These are phyloP conservation scores for Aspergillus fumigatiaffinis DNA, from an alignment of 2,329 filamentous ascomycete species.

Conservation along the genomic window DNA sequence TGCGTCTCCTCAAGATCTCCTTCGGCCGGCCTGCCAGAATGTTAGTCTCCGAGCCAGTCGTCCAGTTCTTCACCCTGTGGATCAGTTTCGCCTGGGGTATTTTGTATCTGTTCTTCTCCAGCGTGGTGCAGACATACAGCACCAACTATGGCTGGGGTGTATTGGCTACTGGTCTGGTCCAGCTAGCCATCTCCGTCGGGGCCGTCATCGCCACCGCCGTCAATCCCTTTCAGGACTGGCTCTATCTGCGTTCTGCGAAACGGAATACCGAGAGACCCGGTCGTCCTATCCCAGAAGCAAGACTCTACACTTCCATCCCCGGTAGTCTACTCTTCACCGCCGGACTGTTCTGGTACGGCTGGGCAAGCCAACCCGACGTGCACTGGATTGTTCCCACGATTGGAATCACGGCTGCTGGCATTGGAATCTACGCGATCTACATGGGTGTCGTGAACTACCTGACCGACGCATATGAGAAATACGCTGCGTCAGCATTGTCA, in stretches of 20 bases:
- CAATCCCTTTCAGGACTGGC: slow-evolving; percentile 37
- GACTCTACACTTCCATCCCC: slow-evolving; percentile 41
- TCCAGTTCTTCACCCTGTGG: slow-evolving; percentile 44
- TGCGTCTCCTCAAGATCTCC: slow-evolving; percentile 34
- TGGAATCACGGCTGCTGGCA: slow-evolving; percentile 34
- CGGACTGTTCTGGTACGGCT: slow-evolving; percentile 37
- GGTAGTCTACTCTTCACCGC: slow-evolving; percentile 36
- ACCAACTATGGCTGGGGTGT: slow-evolving; percentile 34
- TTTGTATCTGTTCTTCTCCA: slow-evolving; percentile 41
- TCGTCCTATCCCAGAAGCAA: slow-evolving; percentile 40
- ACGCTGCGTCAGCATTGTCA: slow-evolving; percentile 45
- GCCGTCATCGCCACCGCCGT: slow-evolving; percentile 40
- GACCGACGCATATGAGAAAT: slow-evolving; percentile 47
- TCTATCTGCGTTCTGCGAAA: slow-evolving; percentile 20
- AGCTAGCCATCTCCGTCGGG: slow-evolving; percentile 41
- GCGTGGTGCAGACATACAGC: slow-evolving; percentile 39
- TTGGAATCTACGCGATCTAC: slow-evolving; percentile 43
- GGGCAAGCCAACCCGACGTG: slow-evolving; percentile 22
- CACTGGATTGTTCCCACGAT: slow-evolving; percentile 34
- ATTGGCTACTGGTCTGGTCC: slow-evolving; percentile 36
- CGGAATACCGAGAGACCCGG: slow-evolving; percentile 35
- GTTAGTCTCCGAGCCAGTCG: slow-evolving; percentile 41
- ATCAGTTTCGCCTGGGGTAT: slow-evolving; percentile 45
- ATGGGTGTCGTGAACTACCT: slow-evolving; percentile 49
- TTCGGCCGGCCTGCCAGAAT: slow-evolving; percentile 38